Base-by-base conservation (phyloP, 768 basidiomycete genomes). In the Rhodosporidiobolus odoratus region DNA sequence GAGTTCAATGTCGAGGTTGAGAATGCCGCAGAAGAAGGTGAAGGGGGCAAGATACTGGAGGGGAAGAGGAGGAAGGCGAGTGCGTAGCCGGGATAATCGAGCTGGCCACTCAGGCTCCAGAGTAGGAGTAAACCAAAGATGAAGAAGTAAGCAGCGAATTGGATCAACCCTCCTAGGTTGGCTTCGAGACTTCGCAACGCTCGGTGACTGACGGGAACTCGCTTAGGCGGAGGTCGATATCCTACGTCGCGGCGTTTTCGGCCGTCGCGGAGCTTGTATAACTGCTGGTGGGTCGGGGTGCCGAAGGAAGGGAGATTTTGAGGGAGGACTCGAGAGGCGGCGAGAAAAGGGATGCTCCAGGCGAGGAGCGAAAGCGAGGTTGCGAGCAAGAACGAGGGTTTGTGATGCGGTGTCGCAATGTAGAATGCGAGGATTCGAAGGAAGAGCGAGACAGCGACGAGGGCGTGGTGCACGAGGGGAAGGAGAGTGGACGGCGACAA, bases 191-290 rank as follows among this genome's bases (percentile, higher is more conserved):
- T 65, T 27, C 74, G 41, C 17, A 75, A 40, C 30, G 74, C 69
- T 21, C 74, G 60, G 41, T 75, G 74, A 19, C 50, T 56, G 21
- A 62, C 66, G 6, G 74, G 74, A 7, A 75, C 74, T 23, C 53
- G 37, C 41, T 75, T 75, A 35, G 74, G 74, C 23, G 74, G 74
- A 7, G 74, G 64, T 4, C 83, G 16, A 84, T 86, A 64, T 77
- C 82, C 62, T 84, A 88, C 65, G 85, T 88, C 71, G 74, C 81
- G 30, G 82, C 85, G 7, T 84, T 84, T 32, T 72, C 85, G 54
- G 80, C 84, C 32, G 81, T 85, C 13, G 85, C 84, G 30, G 84
- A 83, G 62, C 76, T 89, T 75, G 76, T 88, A 23, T 79, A 87
- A 59, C n/a, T 58, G 60, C 34, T 57, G 61, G 50, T 75, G 74